phyloP scores from a whole-genome alignment of 148 eudicot species.

The Pharnaceum exiguum region DNA sequence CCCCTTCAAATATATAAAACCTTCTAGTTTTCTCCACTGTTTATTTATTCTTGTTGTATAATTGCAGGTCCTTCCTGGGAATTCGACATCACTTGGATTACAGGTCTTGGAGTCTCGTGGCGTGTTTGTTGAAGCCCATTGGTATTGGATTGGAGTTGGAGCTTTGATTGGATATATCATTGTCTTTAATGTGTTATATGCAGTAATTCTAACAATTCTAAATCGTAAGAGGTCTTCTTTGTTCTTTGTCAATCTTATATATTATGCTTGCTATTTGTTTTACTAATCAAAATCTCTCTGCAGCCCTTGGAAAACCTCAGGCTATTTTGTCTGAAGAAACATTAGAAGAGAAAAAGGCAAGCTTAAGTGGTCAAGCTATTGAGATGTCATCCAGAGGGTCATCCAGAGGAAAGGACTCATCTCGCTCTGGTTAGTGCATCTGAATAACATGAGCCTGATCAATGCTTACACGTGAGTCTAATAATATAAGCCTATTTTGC shows the following conservation, averaged over 20 bases:
- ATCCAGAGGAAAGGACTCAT: constrained; percentile 26
- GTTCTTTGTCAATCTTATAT: neutral
- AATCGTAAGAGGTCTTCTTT: constrained; percentile 30
- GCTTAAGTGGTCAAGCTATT: constrained; percentile 28
- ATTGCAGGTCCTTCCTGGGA: constrained; percentile 26
- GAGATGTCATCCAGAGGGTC: constrained; percentile 31
- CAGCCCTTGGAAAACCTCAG: constrained; percentile 71
- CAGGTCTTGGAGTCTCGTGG: constrained; percentile 30
- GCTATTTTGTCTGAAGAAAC: constrained; percentile 51
- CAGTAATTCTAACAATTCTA: constrained; percentile 37
- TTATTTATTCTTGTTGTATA: neutral
- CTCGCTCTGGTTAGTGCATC: constrained; percentile 27
- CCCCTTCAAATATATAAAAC: neutral
- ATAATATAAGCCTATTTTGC: constrained; percentile 11
- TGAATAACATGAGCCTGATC: neutral
- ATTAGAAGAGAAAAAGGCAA: constrained; percentile 34
- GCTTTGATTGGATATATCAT: constrained; percentile 33
- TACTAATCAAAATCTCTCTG: constrained; percentile 3
- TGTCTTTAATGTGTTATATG: constrained; percentile 28
- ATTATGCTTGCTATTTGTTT: neutral
- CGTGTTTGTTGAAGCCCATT: constrained; percentile 29
- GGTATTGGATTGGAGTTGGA: constrained; percentile 56
- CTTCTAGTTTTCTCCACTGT: neutral
- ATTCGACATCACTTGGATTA: constrained; percentile 30
- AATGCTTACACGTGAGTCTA: neutral